Evolutionary conservation across 2,329 filamentous ascomycete genomes (phyloP), one percentile per base, ranked within the genome.

Genomic region (Venturia pyrina): DNA sequence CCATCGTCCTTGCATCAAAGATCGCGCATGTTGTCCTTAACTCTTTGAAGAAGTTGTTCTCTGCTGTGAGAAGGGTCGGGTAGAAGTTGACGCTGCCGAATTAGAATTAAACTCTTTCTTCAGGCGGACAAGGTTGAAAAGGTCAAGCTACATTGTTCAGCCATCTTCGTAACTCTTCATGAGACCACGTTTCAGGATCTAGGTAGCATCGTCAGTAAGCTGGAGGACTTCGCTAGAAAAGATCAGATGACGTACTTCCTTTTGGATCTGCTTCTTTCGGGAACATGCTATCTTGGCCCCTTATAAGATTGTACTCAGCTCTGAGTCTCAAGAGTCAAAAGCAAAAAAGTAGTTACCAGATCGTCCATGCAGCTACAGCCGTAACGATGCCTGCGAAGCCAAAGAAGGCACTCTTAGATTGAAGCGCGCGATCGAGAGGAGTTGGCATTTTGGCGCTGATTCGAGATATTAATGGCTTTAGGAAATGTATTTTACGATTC

Each of bases 361-460:
- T 93, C 21, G 85, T 84, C 88, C 89, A 96, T 53, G 85, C 86
- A 19, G 91, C 89, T 1, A 89, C 91, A 1, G 89, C 91, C 7
- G 90, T 89, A 17, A 97, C 84, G 64, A 96, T 83, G 11, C 89
- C 90, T 5, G 89, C 87, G 74, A 97, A 97, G 21, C 68, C 69
- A 59, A 77, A 74, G 68, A 78, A 76, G 17, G 75, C 74, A 11
- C 69, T 70, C 74, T 76, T 53, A 0, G 77, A 77, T 68, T 78
- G 77, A 62, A 79, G 74, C 41, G 79, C 79, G 68, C 78, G 76
- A 69, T 82, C 80, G 67, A 82, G 75, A 63, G 79, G 78, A 17
- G 80, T 82, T 34, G 80, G 79, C 80, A 82, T 82, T 50, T 62
- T 76, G 28, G 13, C 19, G 7, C 37, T 11, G 15, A 13, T 37